Percentiles rank a stretch among this genome's conserved stretches.
Evolutionary conservation across 345 rosid genomes (phyloP).

Genomic region (Boechera divaricarpa): DNA sequence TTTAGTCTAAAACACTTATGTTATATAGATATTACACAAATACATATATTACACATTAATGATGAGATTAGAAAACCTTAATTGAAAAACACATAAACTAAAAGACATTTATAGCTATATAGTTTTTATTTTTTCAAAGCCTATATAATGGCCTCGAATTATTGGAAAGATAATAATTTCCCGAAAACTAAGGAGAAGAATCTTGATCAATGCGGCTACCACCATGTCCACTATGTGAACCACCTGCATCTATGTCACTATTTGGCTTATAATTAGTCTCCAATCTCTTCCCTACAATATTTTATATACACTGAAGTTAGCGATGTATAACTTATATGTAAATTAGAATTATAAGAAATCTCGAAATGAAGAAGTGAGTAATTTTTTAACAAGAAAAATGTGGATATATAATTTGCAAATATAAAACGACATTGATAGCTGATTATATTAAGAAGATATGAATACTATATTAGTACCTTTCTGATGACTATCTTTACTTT

Average conservation of each 20-base stretch:
- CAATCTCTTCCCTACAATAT: neutral
- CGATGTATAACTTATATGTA: neutral
- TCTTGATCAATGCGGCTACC: conserved; percentile 9
- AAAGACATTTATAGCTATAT: neutral
- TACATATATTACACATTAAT: neutral
- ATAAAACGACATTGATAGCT: neutral
- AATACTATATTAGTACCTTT: neutral
- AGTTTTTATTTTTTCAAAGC: neutral
- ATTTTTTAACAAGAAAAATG: neutral
- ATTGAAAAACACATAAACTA: neutral
- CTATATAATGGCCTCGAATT: neutral
- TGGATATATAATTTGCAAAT: neutral
- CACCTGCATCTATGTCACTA: conserved; percentile 2
- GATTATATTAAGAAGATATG: neutral
- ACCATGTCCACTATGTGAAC: conserved; percentile 30
- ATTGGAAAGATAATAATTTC: neutral
- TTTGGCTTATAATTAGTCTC: conserved; percentile 1
- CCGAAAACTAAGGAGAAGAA: conserved; percentile 12
- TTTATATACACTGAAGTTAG: neutral
- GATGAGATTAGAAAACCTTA: neutral
- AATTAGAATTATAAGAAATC: neutral
- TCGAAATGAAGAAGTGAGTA: neutral
- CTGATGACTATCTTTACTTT: neutral
- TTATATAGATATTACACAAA: neutral
- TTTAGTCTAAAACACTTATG: neutral